A percentile compares a stretch with the other conserved stretches of the same genome.
These are phyloP conservation scores for Quillaja saponaria DNA, from an alignment of 306 rosid species.

Conservation along the genomic window DNA sequence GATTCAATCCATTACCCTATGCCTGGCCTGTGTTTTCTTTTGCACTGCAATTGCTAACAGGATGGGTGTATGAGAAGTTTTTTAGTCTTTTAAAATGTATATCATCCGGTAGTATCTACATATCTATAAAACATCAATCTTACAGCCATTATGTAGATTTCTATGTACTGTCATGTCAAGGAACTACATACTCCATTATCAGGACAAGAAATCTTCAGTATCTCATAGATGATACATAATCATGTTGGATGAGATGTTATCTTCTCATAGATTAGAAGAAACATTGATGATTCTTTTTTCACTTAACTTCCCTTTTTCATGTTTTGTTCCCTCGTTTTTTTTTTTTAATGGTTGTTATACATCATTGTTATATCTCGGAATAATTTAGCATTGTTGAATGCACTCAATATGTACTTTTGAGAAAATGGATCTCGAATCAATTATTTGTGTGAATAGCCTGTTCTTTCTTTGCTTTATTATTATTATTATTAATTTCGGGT, in stretches of 20 bases:
- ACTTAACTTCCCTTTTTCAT: background rate
- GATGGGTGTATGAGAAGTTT: no score
- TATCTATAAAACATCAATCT: background rate
- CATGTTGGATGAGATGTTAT: background rate
- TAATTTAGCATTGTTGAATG: no score
- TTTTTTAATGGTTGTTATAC: background rate
- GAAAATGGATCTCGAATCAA: no score
- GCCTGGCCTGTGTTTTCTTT: no score
- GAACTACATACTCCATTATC: slow-evolving; percentile 4
- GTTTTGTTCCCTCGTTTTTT: background rate
- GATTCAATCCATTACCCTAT: background rate
- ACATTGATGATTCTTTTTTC: background rate
- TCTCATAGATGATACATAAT: background rate
- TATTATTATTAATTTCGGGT: no score
- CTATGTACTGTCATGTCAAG: background rate
- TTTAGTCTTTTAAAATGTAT: background rate
- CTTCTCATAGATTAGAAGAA: no score
- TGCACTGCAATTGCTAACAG: no score
- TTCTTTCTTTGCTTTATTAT: no score
- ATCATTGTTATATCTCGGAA: background rate
- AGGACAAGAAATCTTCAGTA: background rate
- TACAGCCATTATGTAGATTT: no score
- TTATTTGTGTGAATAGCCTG: no score
- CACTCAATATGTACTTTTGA: no score
- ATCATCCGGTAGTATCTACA: slow-evolving; percentile 4